A percentile compares a stretch with the other conserved stretches of the same genome.
These are phyloP conservation scores for Gnetum montanum DNA, from an alignment of 75 land plant species.

Conservation along the genomic window DNA sequence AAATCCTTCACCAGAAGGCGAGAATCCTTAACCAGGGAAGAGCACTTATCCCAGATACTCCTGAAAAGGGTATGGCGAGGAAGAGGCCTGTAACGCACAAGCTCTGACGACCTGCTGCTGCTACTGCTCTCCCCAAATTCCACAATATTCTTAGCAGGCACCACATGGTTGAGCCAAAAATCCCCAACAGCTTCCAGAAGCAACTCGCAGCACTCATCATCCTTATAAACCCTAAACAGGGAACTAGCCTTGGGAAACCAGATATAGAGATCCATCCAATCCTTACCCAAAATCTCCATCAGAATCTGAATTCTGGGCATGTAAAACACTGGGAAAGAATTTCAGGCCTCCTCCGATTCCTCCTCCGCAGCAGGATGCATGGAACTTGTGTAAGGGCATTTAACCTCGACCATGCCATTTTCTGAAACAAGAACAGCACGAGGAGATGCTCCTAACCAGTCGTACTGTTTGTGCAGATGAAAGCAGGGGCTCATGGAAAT, in stretches of 20 bases:
- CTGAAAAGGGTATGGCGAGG: slow-evolving; percentile 13
- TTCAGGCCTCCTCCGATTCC: no score
- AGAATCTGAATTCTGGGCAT: slow-evolving; percentile 76
- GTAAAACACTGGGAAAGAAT: slow-evolving; percentile 27
- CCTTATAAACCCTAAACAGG: slow-evolving; percentile 38
- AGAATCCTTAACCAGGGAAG: slow-evolving; percentile 9
- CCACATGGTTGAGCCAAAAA: slow-evolving; percentile 67
- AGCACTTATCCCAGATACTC: slow-evolving; percentile 12
- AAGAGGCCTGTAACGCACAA: no score
- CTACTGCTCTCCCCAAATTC: background rate
- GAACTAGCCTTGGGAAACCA: slow-evolving; percentile 68
- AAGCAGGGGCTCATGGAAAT: no score
- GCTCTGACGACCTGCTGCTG: background rate
- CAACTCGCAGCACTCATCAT: slow-evolving; percentile 49
- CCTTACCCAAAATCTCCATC: slow-evolving; percentile 57
- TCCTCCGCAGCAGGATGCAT: no score
- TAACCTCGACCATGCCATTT: no score
- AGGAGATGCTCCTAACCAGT: no score
- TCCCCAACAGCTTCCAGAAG: slow-evolving; percentile 36
- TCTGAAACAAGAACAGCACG: no score
- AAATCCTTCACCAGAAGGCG: slow-evolving; percentile 19
- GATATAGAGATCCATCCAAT: slow-evolving; percentile 71
- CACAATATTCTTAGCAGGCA: slow-evolving; percentile 33
- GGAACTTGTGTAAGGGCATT: no score
- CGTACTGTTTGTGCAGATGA: no score